These are phyloP conservation scores for Dicorynia guianensis DNA, from an alignment of 306 rosid species.

Conservation along the genomic window DNA sequence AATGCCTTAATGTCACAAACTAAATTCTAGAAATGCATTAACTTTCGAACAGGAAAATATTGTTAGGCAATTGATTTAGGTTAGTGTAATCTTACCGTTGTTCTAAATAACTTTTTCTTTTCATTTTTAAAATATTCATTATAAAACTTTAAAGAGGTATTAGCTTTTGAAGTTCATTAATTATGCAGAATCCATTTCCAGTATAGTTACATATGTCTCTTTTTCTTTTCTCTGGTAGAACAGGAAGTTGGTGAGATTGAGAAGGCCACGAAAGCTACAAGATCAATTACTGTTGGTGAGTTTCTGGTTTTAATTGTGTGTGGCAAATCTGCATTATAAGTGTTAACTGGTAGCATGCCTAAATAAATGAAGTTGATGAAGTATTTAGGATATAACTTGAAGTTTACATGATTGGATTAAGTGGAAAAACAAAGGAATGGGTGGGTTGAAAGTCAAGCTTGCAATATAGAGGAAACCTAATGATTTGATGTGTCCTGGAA, in stretches of 20 bases:
- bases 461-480: conserved; percentile 12
- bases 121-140: no score
- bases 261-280: conserved; percentile 48
- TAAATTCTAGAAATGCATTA: no score
- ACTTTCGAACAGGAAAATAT: no score
- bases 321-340: conserved; percentile 1
- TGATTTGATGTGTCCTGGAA: conserved; percentile 30
- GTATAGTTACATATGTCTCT: conserved; percentile 11
- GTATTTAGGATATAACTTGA: conserved; percentile 12
- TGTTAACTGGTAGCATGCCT: background rate
- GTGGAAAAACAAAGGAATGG: conserved; percentile 6
- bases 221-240: conserved; percentile 35
- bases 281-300: conserved; percentile 56
- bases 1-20: no score
- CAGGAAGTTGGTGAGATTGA: conserved; percentile 60
- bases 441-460: background rate
- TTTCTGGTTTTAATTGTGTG: conserved; percentile 34
- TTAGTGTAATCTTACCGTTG: no score
- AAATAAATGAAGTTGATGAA: background rate
- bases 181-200: conserved; percentile 1
- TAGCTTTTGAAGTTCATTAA: background rate
- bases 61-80: no score
- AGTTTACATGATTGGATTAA: conserved; percentile 8
- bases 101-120: no score
- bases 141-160: background rate